phyloP scores from a whole-genome alignment of 176 grass and related monocot species.

The Thalia dealbata region DNA sequence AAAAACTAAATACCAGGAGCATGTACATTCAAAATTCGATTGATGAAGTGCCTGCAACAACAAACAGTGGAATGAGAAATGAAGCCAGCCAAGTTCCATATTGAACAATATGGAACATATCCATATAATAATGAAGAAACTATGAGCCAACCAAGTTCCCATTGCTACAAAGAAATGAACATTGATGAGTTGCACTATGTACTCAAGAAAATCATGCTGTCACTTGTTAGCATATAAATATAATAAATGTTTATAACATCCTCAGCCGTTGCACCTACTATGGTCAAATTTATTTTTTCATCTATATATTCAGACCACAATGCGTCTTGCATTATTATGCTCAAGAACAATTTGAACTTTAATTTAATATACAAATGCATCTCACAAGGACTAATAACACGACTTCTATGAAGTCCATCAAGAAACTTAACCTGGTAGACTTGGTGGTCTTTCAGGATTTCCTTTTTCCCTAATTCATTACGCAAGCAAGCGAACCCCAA shows the following conservation, averaged over 20 bases:
- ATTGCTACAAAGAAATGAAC: background rate
- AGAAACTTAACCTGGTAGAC: background rate
- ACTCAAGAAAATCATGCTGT: background rate
- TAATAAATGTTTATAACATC: background rate
- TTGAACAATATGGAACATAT: background rate
- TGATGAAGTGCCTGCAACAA: conserved; percentile 76
- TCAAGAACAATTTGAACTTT: too few species aligned
- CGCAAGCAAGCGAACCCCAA: background rate
- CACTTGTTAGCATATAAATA: background rate
- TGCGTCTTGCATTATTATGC: too few species aligned
- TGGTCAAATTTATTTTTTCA: background rate
- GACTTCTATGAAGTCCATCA: background rate
- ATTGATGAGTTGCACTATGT: background rate
- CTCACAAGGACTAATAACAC: too few species aligned
- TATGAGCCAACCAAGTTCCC: background rate
- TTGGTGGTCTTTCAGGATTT: background rate
- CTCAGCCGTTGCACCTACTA: background rate
- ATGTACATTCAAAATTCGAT: conserved; percentile 78
- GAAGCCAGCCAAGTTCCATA: background rate
- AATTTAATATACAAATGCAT: too few species aligned
- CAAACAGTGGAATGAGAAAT: background rate
- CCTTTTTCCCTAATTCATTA: background rate
- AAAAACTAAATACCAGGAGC: conserved; percentile 46
- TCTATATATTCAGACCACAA: background rate
- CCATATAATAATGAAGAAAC: background rate